Percentiles rank a stretch among this genome's conserved stretches.
These are phyloP conservation scores for Calocybe gangraenosa DNA, from an alignment of 768 basidiomycete genomes.

Conservation along the genomic window DNA sequence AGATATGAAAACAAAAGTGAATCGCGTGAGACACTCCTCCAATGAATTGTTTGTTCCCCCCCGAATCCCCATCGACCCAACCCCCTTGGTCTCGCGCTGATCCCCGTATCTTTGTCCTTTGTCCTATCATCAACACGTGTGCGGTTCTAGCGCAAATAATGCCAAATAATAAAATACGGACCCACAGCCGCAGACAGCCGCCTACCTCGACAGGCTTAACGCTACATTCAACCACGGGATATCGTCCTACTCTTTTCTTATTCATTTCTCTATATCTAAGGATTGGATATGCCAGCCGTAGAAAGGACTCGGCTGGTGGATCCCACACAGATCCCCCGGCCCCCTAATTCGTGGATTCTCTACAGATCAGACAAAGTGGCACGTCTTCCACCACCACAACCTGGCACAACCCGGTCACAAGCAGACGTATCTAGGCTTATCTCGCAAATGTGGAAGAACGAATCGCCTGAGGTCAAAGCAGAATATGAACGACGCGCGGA, in stretches of 20 bases:
- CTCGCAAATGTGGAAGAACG: slow-evolving; percentile 59
- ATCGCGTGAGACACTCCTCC: too few species aligned
- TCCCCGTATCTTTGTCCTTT: too few species aligned
- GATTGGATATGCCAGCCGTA: slow-evolving; percentile 12
- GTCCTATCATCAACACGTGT: too few species aligned
- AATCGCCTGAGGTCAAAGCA: slow-evolving; percentile 40
- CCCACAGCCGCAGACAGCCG: slow-evolving; percentile 18
- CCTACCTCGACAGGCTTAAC: not conserved
- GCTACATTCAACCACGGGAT: not conserved
- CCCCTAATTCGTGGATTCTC: slow-evolving; percentile 81
- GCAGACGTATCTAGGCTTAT: slow-evolving; percentile 63
- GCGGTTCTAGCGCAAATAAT: slow-evolving; percentile 12
- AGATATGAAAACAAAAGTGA: too few species aligned
- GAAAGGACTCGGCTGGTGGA: slow-evolving; percentile 4
- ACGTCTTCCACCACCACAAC: slow-evolving; percentile 31
- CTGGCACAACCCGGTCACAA: slow-evolving; percentile 42
- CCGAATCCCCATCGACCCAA: too few species aligned
- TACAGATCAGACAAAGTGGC: slow-evolving; percentile 63
- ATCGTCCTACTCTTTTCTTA: not conserved
- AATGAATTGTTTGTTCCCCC: too few species aligned
- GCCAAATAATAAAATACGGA: slow-evolving; percentile 26
- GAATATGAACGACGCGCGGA: slow-evolving; percentile 54
- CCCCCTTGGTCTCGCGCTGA: too few species aligned
- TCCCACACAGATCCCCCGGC: slow-evolving; percentile 47
- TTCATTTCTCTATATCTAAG: not conserved